A percentile compares a stretch with the other conserved stretches of the same genome.
phyloP scores from a whole-genome alignment of 192 early-diverging fungal species.

The Podila minutissima region DNA sequence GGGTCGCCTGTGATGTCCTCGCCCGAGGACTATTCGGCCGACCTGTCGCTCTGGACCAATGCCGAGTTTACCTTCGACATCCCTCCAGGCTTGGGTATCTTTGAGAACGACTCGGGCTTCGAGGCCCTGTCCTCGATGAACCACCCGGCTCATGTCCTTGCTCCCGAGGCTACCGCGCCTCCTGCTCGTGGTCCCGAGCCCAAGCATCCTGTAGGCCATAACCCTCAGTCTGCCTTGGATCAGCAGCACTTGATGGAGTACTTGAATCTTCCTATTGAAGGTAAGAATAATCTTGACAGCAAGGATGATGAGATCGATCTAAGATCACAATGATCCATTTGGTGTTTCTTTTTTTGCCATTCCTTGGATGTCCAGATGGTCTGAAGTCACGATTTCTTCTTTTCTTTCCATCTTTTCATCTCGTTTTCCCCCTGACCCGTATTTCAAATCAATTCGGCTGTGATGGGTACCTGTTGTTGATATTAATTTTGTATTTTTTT shows the following conservation, averaged over 20 bases:
- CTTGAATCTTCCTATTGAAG: slow-evolving; percentile 47
- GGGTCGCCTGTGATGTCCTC: slow-evolving; percentile 46
- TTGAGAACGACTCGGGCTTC: slow-evolving; percentile 55
- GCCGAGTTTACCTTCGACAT: slow-evolving; percentile 78
- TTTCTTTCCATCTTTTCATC: not conserved
- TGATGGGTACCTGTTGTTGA: not conserved
- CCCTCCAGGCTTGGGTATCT: slow-evolving; percentile 63
- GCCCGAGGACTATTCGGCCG: slow-evolving; percentile 70
- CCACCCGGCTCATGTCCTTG: slow-evolving; percentile 17
- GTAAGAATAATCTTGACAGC: slow-evolving; percentile 7
- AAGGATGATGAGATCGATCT: not conserved
- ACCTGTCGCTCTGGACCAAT: slow-evolving; percentile 74
- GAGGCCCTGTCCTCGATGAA: slow-evolving; percentile 36
- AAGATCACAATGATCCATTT: not conserved
- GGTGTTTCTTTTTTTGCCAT: not conserved
- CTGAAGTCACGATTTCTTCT: no score
- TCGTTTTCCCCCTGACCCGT: not conserved
- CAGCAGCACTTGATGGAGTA: slow-evolving; percentile 53
- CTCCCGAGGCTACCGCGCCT: not conserved
- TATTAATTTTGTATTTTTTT: not conserved
- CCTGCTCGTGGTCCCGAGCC: not conserved
- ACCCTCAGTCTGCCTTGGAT: slow-evolving; percentile 45
- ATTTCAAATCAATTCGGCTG: no score
- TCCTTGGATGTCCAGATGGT: not conserved
- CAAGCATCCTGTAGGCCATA: slow-evolving; percentile 9